Percentiles rank a stretch among this genome's conserved stretches.
phyloP scores from a whole-genome alignment of 208 protist genomes.

The Spongospora subterranea region DNA sequence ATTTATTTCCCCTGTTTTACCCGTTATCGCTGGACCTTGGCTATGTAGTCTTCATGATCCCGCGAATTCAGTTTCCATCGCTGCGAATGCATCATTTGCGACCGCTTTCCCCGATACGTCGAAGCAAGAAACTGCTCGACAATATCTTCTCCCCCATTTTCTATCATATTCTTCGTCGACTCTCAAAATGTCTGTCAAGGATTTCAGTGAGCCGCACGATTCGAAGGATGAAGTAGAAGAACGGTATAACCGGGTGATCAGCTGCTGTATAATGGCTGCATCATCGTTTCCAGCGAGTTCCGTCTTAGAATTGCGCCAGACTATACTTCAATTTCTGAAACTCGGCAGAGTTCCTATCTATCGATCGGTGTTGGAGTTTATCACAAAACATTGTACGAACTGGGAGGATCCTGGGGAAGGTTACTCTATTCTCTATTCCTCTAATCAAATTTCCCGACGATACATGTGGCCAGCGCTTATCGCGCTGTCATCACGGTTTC shows the following conservation, averaged over 20 bases:
- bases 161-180: not conserved
- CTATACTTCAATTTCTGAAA: not conserved
- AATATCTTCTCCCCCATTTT: constrained; percentile 36
- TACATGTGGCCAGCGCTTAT: not conserved
- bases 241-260: constrained; percentile 55
- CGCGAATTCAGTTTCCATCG: not conserved
- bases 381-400: not conserved
- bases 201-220: not conserved
- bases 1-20: constrained; percentile 62
- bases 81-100: constrained; percentile 40
- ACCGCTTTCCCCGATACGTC: constrained; percentile 48
- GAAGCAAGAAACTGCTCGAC: constrained; percentile 52
- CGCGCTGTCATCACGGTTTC: not conserved
- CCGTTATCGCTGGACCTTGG: constrained; percentile 61
- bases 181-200: not conserved
- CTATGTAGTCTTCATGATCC: constrained; percentile 59
- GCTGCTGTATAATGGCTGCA: not conserved
- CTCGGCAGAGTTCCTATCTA: not conserved
- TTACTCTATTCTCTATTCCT: not conserved
- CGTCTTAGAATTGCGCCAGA: not conserved
- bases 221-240: constrained; percentile 62
- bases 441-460: not conserved
- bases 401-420: not conserved
- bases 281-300: not conserved
- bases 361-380: not conserved